These are phyloP conservation scores for Xylariomycetidae sp. DNA, from an alignment of 2,329 filamentous ascomycete genomes.

Conservation along the genomic window DNA sequence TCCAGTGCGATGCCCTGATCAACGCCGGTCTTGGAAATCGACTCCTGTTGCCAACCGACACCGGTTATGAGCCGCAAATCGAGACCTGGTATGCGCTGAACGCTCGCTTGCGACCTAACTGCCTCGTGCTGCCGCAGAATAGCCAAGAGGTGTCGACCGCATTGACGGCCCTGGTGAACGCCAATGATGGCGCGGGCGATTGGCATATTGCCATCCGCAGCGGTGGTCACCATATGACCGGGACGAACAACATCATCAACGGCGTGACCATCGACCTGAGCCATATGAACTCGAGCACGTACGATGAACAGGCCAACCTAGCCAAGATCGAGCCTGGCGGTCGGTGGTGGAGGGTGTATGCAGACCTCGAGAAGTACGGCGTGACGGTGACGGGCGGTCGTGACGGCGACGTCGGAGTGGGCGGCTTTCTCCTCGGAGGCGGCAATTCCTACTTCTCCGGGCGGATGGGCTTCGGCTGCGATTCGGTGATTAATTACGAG, in stretches of 20 bases:
- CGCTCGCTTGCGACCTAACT: constrained; percentile 17
- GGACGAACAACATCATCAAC: constrained; percentile 36
- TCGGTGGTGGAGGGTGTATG: constrained; percentile 24
- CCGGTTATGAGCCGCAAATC: constrained; percentile 17
- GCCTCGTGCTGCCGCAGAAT: constrained; percentile 18
- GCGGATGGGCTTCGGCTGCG: constrained; percentile 33
- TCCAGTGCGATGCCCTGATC: constrained; percentile 18
- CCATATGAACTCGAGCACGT: constrained; percentile 28
- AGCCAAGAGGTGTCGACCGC: constrained; percentile 16
- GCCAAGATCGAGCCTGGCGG: constrained; percentile 29
- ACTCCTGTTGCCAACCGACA: constrained; percentile 16
- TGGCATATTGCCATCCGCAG: constrained; percentile 43
- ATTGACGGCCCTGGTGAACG: constrained; percentile 12
- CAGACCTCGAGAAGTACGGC: constrained; percentile 14
- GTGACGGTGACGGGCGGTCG: constrained; percentile 24
- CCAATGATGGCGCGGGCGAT: constrained; percentile 16
- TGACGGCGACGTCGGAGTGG: constrained; percentile 26
- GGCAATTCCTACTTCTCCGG: constrained; percentile 19
- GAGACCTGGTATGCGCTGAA: constrained; percentile 18
- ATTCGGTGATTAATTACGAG: constrained; percentile 35
- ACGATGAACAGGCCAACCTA: constrained; percentile 25
- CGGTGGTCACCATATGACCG: constrained; percentile 43
- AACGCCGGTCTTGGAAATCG: constrained; percentile 17
- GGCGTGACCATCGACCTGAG: constrained; percentile 42
- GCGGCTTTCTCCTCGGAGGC: constrained; percentile 25